Conservation (phyloP, 2,329 filamentous ascomycete genomes). For the Pseudogymnoascus sp. region DNA sequence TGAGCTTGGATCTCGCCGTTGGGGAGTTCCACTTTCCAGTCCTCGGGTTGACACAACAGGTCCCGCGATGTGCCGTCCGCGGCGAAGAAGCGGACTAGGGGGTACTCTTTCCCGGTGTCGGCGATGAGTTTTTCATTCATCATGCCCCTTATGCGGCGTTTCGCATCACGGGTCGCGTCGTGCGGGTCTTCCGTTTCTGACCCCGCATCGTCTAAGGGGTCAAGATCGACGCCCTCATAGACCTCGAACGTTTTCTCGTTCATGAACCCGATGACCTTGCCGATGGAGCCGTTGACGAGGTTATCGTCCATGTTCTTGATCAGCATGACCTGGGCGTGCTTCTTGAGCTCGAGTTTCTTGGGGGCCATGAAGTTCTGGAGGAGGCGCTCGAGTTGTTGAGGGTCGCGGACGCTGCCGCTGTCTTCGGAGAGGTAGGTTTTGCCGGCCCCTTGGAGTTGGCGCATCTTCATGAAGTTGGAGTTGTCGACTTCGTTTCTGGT, state of each 20-base stretch:
- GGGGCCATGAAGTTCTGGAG: conserved; percentile 91
- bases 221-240: conserved; percentile 46
- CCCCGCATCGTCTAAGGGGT: conserved; percentile 37
- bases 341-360: conserved; percentile 68
- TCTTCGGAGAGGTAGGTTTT: conserved; percentile 68
- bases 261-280: conserved; percentile 78
- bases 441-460: conserved; percentile 57
- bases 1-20: conserved; percentile 89
- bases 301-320: conserved; percentile 97
- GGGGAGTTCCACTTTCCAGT: conserved; percentile 96
- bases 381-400: conserved; percentile 62
- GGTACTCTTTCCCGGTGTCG: conserved; percentile 53
- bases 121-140: conserved; percentile 39
- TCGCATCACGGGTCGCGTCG: conserved; percentile 33
- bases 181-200: conserved; percentile 37
- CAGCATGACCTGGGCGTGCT: conserved; percentile 96
- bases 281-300: conserved; percentile 88
- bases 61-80: conserved; percentile 68
- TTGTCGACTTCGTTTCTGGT: conserved; percentile 82
- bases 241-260: conserved; percentile 51
- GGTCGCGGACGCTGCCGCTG: conserved; percentile 58
- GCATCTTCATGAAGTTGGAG: conserved; percentile 70
- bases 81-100: conserved; percentile 74
- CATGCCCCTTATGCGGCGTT: conserved; percentile 34
- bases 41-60: conserved; percentile 75